Evolutionary conservation across 2,329 filamentous ascomycete genomes (phyloP).

Genomic region (Colletotrichum orchidophilum): DNA sequence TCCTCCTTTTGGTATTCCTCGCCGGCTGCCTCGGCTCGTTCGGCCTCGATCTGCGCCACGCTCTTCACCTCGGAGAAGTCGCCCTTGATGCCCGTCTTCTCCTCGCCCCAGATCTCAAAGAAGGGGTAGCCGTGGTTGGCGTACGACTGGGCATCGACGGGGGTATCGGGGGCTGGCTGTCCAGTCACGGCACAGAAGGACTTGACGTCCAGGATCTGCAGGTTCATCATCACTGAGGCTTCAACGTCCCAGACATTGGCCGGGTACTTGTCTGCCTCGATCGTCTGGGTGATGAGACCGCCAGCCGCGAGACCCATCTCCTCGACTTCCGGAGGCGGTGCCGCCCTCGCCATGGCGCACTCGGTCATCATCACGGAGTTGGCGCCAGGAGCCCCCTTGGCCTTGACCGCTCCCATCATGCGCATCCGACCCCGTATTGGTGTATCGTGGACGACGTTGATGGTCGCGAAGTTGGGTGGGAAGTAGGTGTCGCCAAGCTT

Average conservation of each 20-base stretch:
- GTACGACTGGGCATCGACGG: conserved; percentile 47
- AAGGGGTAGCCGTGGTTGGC: conserved; percentile 45
- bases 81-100: conserved; percentile 33
- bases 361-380: not conserved
- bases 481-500: conserved; percentile 34
- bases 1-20: conserved; percentile 20
- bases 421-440: not conserved
- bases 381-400: not conserved
- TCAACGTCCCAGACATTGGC: conserved; percentile 43
- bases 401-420: not conserved
- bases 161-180: conserved; percentile 42
- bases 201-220: conserved; percentile 50
- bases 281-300: conserved; percentile 51
- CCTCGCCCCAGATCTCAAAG: conserved; percentile 41
- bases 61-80: conserved; percentile 35
- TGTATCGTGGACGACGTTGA: not conserved
- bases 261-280: conserved; percentile 41
- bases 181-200: conserved; percentile 48
- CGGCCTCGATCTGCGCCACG: conserved; percentile 34
- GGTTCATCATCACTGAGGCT: conserved; percentile 44
- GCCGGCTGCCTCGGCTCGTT: conserved; percentile 26
- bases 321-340: conserved; percentile 19
- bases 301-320: conserved; percentile 50
- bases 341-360: not conserved
- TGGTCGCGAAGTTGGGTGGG: conserved; percentile 22